Evolutionary conservation across 2,329 filamentous ascomycete species (phyloP).

Genomic region (Mycogone perniciosa): DNA sequence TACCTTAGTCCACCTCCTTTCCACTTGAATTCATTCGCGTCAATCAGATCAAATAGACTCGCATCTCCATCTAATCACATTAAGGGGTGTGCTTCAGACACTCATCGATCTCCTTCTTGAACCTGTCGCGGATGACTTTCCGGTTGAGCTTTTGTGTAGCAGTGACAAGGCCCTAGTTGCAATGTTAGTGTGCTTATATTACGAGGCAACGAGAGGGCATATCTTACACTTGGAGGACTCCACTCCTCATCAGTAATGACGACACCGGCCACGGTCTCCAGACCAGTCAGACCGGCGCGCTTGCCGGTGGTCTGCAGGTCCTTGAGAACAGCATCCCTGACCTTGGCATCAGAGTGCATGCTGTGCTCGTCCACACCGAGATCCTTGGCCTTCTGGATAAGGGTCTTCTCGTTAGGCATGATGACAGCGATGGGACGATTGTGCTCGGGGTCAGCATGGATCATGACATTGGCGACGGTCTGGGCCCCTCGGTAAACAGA

Average conservation of each 20-base stretch:
- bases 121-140: slow-evolving; percentile 43
- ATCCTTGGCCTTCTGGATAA: slow-evolving; percentile 53
- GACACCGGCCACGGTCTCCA: slow-evolving; percentile 71
- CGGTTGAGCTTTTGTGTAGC: slow-evolving; percentile 58
- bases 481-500: slow-evolving; percentile 76
- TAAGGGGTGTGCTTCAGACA: slow-evolving; percentile 27
- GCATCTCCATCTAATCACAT: not conserved
- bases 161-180: slow-evolving; percentile 49
- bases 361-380: slow-evolving; percentile 60
- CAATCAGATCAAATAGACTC: not conserved
- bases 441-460: slow-evolving; percentile 71
- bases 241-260: slow-evolving; percentile 81
- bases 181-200: slow-evolving; percentile 16
- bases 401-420: slow-evolving; percentile 57
- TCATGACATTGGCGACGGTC: slow-evolving; percentile 80
- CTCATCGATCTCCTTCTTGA: slow-evolving; percentile 45
- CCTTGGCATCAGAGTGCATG: slow-evolving; percentile 60
- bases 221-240: slow-evolving; percentile 75
- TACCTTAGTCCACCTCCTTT: not conserved
- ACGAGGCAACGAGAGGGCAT: not conserved
- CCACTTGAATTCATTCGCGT: not conserved
- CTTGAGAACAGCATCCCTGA: slow-evolving; percentile 57
- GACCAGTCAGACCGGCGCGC: slow-evolving; percentile 58
- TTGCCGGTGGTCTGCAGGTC: slow-evolving; percentile 61
- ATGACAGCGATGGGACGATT: slow-evolving; percentile 79